Evolutionary conservation across 495 filamentous ascomycete genomes (phyloP), one percentile per base, ranked within the genome.

Genomic region (Aspergillus avenaceus): DNA sequence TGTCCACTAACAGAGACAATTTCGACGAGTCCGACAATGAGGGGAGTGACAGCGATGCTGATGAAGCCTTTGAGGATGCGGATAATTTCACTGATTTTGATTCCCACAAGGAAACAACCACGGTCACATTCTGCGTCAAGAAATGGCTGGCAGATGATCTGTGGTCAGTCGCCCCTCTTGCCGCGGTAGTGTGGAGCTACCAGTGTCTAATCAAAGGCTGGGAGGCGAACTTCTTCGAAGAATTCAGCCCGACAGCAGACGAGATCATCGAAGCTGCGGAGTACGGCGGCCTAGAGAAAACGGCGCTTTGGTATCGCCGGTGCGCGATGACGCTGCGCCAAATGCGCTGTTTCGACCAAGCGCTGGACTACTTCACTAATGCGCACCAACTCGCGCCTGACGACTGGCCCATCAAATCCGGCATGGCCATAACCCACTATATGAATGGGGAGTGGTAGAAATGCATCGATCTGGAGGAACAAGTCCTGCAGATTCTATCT

Each of bases 91-190:
- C 45, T 1, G 59, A 66, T 11, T 66, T 66, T 36, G 47, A 65
- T 29, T 71, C 67, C 3, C 53, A 67, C 22, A 31, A 16, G 13
- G 22, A 45, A 6, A 65, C 63, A n/a, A 72, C 69, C 2, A 51
- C 44, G 2, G 55, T 69, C 8, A 58, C 60, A 8, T 66, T 72
- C 41, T 63, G 41, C 8, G 19, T 16, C 14, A 49, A 46, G 16
- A 34, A 23, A 27, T 55, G 52, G 52, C 8, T 55, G 14, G 1
- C 8, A 3, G 24, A 50, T 21, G 38, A 45, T n/a, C 2, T 18
- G 1, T 49, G 52, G 46, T 18, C n/a, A n/a, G 7, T 24, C 5
- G 5, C 12, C n/a, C 46, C 38, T 13, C 9, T 47, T 5, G 41
- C 24, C 11, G 18, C 38, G n/a, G 23, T 41, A 1, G 43, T 55